phyloP scores from a whole-genome alignment of 495 filamentous ascomycete genomes.

The Penicillium daleae region DNA sequence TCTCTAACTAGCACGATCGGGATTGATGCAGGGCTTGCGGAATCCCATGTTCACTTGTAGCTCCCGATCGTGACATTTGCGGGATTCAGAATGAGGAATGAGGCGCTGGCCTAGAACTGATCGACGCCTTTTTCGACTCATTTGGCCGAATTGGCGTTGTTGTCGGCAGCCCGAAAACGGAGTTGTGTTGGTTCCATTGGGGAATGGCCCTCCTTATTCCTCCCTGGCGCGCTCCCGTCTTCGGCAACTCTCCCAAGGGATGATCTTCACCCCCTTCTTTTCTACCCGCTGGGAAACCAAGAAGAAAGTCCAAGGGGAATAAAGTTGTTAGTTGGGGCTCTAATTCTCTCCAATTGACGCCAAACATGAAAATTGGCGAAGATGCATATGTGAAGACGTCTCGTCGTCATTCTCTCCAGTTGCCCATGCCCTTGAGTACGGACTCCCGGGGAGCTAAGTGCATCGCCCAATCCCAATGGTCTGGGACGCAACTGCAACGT shows the following conservation, averaged over 20 bases:
- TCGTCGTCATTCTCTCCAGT: background rate
- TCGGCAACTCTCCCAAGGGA: constrained; percentile 8
- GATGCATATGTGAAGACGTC: background rate
- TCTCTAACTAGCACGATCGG: background rate
- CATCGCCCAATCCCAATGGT: background rate
- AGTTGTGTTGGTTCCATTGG: constrained; percentile 15
- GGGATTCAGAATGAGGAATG: constrained; percentile 2
- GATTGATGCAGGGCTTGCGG: constrained; percentile 13
- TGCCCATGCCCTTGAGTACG: background rate
- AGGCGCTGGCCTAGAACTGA: constrained; percentile 18
- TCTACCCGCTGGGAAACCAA: background rate
- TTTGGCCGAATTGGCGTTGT: constrained; percentile 6
- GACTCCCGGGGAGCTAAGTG: background rate
- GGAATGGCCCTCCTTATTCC: background rate
- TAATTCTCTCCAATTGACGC: background rate
- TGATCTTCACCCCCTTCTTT: background rate
- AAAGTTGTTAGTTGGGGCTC: background rate
- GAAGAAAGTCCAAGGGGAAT: background rate
- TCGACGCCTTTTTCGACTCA: background rate
- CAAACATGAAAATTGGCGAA: background rate
- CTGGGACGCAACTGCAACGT: constrained; percentile 37
- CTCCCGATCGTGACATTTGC: constrained; percentile 13
- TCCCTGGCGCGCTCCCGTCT: constrained; percentile 14
- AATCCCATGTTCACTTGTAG: background rate
- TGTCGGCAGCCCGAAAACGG: constrained; percentile 29